A percentile compares a stretch with the other conserved stretches of the same genome.
Conservation (phyloP, 768 basidiomycete species). For the Trametes gibbosa region DNA sequence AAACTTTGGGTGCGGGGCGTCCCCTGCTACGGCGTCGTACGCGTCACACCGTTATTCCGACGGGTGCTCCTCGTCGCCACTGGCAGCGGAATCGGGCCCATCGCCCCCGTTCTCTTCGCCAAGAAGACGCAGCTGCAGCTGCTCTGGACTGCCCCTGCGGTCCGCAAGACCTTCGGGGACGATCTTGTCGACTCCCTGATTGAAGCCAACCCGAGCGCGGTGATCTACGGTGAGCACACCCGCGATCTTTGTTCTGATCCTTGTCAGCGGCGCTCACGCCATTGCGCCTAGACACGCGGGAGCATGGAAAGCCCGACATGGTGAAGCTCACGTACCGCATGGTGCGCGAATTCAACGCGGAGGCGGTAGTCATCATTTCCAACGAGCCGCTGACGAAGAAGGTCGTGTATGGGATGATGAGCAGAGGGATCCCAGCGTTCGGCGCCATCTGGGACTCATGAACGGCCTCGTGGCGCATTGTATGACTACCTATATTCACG, state of each 20-base stretch:
- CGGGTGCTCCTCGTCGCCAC: constrained; percentile 56
- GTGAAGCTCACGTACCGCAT: constrained; percentile 31
- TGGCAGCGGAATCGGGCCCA: constrained; percentile 54
- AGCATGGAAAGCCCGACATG: constrained; percentile 33
- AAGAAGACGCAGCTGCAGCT: constrained; percentile 46
- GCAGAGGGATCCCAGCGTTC: constrained; percentile 52
- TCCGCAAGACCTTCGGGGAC: constrained; percentile 56
- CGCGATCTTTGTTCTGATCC: too few relatives aligned
- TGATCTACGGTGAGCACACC: constrained; percentile 51
- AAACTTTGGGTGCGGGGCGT: constrained; percentile 56
- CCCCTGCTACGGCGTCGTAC: constrained; percentile 50
- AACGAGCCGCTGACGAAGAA: constrained; percentile 47
- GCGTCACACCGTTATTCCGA: constrained; percentile 51
- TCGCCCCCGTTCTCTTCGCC: constrained; percentile 49
- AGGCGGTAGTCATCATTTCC: constrained; percentile 55
- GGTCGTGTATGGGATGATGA: constrained; percentile 55
- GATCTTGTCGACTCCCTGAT: constrained; percentile 52
- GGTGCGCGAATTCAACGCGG: constrained; percentile 32
- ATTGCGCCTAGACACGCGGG: constrained; percentile 24
- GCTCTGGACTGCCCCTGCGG: constrained; percentile 57
- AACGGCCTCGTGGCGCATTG: not conserved
- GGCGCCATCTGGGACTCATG: constrained; percentile 58
- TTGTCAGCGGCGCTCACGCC: too few relatives aligned
- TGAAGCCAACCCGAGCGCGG: constrained; percentile 46
- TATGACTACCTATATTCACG: not conserved